Base-by-base conservation (phyloP, 768 basidiomycete species). In the Mycena latifolia region DNA sequence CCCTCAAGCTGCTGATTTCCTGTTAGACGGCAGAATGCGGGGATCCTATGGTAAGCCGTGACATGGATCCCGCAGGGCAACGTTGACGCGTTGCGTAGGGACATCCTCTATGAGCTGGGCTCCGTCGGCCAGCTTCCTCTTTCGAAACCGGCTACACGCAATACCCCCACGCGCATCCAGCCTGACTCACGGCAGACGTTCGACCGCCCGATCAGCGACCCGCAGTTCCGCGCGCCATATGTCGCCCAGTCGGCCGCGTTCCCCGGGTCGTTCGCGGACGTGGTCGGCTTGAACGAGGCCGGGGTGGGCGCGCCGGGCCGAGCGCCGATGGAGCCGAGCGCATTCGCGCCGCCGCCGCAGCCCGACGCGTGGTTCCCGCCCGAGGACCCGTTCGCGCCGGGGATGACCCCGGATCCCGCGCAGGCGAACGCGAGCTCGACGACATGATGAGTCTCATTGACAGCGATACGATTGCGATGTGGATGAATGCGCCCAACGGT, bases 11-110 rank as follows among this genome's bases (percentile, higher is more conserved):
- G 11, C 15, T 66, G 28, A 27, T 50, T 15, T 14, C 25, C n/a
- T n/a, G n/a, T n/a, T n/a, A 84, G 83, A 57, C 85, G 81, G 80
- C 77, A 76, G 35, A 69, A 77, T 20, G 79, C 82, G 8, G 85
- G 84, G 27, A 74, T 82, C 35, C 76, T 74, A 37, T 78, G 79
- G 84, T 59, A 37, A 6, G 63, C 31, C 11, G 28, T 25, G 17
- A 10, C 14, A 10, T 24, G 14, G 5, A 6, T 22, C 31, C 10
- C 2, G 25, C 48, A 5, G 18, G 27, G 2, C 1, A 15, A 28
- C 15, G 6, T 1, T 24, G 14, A 3, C 1, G n/a, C 33, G 18
- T 3, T 14, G 4, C 24, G 10, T 28, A 67, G 66, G 63, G 74
- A 75, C 43, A 68, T 74, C 29, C 65, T 76, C 11, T 35, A 47